phyloP scores from a whole-genome alignment of 1,284 basidiomycete species.

The Cystobasidium sp. region DNA sequence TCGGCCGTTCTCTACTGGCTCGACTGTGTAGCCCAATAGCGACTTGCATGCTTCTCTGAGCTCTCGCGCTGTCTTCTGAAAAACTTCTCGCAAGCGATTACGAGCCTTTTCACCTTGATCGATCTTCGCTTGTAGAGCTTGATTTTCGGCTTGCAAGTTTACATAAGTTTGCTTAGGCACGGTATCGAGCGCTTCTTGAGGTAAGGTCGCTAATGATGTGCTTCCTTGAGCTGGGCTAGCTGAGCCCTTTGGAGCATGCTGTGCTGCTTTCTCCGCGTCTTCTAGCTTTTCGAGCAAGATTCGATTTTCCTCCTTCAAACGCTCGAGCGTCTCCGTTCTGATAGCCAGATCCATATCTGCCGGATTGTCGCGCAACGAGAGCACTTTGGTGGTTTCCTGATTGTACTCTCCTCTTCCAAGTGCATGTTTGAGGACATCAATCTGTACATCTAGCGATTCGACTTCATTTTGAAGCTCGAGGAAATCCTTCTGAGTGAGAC shows the following conservation, averaged over 20 bases:
- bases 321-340: conserved; percentile 69
- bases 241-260: conserved; percentile 71
- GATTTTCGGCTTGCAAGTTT: conserved; percentile 37
- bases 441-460: conserved; percentile 69
- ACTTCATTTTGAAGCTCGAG: conserved; percentile 62
- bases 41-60: conserved; percentile 78
- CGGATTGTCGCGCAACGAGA: conserved; percentile 74
- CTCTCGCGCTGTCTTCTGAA: conserved; percentile 73
- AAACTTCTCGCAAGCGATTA: conserved; percentile 57
- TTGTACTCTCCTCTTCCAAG: conserved; percentile 77
- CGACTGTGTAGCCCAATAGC: conserved; percentile 80
- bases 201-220: conserved; percentile 63
- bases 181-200: conserved; percentile 62
- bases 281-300: conserved; percentile 62
- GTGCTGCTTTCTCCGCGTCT: conserved; percentile 53
- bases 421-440: conserved; percentile 74
- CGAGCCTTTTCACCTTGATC: conserved; percentile 41
- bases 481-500: conserved; percentile 44
- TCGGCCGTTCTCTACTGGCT: conserved; percentile 80
- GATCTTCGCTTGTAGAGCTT: conserved; percentile 25
- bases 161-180: conserved; percentile 67
- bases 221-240: conserved; percentile 65
- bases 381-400: conserved; percentile 69
- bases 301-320: conserved; percentile 74
- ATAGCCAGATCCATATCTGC: conserved; percentile 72